Conservation (phyloP, 129 eudicot genomes). For the Flaveria robusta region DNA sequence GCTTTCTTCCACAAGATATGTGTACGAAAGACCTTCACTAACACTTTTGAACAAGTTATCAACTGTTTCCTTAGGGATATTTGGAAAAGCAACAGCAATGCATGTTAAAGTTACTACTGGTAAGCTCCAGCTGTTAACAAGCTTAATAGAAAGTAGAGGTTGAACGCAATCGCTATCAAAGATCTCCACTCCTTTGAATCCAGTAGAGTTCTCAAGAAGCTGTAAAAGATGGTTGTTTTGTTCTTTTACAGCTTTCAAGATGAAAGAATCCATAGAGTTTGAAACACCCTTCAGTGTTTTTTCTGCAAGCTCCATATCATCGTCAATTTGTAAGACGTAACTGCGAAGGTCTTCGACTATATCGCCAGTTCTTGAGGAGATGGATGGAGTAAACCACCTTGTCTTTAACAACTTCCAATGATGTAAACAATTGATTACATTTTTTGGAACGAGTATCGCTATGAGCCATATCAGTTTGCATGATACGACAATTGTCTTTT, state of each 20-base stretch:
- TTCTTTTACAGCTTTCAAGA: slow-evolving; percentile 3
- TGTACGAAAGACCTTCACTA: slow-evolving; percentile 25
- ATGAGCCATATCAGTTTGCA: slow-evolving; percentile 21
- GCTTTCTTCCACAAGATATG: slow-evolving; percentile 28
- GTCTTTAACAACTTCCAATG: not conserved
- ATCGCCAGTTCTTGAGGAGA: not conserved
- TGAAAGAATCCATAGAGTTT: slow-evolving; percentile 5
- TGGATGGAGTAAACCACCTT: not conserved
- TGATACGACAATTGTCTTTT: slow-evolving; percentile 11
- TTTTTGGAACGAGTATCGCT: not conserved
- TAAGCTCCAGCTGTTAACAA: slow-evolving; percentile 28
- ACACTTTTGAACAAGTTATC: slow-evolving; percentile 9
- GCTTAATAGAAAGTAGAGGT: slow-evolving; percentile 12
- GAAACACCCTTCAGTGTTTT: slow-evolving; percentile 17
- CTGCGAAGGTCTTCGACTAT: slow-evolving; percentile 8
- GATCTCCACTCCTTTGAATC: slow-evolving; percentile 17
- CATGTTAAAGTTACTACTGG: slow-evolving; percentile 27
- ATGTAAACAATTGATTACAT: not conserved
- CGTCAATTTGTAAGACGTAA: slow-evolving; percentile 18
- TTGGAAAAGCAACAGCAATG: slow-evolving; percentile 20
- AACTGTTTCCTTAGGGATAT: not conserved
- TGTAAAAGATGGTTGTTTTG: slow-evolving; percentile 13
- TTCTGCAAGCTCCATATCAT: slow-evolving; percentile 13
- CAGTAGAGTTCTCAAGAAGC: slow-evolving; percentile 27
- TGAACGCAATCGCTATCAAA: slow-evolving; percentile 27